Evolutionary conservation across 2,329 filamentous ascomycete species (phyloP).

Genomic region (Sporothrix brasiliensis): DNA sequence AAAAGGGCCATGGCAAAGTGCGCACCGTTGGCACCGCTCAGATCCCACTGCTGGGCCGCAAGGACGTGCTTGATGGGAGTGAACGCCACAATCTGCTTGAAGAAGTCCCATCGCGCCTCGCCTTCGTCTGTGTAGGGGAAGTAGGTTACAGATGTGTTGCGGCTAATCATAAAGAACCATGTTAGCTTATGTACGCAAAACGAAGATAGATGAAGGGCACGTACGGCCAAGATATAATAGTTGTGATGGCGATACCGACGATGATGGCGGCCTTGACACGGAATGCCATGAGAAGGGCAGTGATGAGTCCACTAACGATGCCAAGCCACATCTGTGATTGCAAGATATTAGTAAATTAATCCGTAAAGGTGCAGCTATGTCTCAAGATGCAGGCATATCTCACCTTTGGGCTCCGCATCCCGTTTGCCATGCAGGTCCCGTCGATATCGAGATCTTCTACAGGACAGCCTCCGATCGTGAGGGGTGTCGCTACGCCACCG

Average conservation of each 20-base stretch:
- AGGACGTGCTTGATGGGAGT: conserved; percentile 68
- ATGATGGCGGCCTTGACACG: conserved; percentile 75
- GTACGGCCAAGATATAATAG: conserved; percentile 74
- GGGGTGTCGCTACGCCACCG: conserved; percentile 68
- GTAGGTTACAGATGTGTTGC: conserved; percentile 67
- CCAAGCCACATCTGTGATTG: conserved; percentile 75
- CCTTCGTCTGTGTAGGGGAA: conserved; percentile 69
- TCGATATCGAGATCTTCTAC: conserved; percentile 53
- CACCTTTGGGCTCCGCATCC: conserved; percentile 32
- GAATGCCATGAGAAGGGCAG: conserved; percentile 78
- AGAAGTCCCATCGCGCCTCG: conserved; percentile 68
- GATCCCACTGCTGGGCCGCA: conserved; percentile 67
- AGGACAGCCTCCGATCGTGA: conserved; percentile 76
- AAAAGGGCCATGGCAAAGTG: conserved; percentile 73
- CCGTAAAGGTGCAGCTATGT: neutral
- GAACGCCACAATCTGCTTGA: conserved; percentile 71
- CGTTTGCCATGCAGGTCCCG: conserved; percentile 29
- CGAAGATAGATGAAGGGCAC: conserved; percentile 40
- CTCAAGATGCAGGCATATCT: neutral
- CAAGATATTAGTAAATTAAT: neutral
- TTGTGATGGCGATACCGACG: conserved; percentile 71
- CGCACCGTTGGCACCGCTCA: conserved; percentile 55
- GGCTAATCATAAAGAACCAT: neutral
- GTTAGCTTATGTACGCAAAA: neutral
- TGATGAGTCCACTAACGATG: conserved; percentile 76